These are phyloP conservation scores for Solanum pimpinellifolium DNA, from an alignment of 257 asterid genomes.

Conservation along the genomic window DNA sequence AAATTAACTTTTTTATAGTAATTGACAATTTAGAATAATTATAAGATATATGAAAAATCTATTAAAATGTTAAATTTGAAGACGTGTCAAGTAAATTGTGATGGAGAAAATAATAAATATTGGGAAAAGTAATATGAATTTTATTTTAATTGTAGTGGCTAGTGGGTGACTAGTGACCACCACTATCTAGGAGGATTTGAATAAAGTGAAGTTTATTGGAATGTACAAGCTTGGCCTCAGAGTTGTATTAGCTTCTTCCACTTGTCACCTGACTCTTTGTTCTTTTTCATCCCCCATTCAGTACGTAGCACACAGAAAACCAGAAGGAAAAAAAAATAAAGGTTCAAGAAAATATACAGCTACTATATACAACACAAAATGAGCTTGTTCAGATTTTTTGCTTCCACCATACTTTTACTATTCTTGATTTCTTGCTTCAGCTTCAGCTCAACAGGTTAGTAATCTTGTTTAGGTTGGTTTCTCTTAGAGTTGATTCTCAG, in stretches of 20 bases:
- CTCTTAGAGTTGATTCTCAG: not conserved
- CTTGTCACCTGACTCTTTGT: conserved; percentile 8
- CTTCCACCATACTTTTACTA: conserved; percentile 16
- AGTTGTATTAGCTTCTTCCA: conserved; percentile 7
- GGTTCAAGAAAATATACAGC: not conserved
- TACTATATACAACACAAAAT: conserved; percentile 13
- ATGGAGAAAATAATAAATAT: too few relatives aligned
- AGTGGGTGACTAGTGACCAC: not conserved
- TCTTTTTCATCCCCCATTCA: conserved; percentile 1
- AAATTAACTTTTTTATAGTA: too few relatives aligned
- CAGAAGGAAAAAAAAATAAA: not conserved
- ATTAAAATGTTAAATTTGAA: too few relatives aligned
- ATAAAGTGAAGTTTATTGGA: conserved; percentile 5
- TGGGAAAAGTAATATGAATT: not conserved
- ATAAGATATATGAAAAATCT: too few relatives aligned
- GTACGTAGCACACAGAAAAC: conserved; percentile 12
- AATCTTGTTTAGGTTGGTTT: not conserved
- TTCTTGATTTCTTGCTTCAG: conserved; percentile 41
- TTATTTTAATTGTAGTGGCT: not conserved
- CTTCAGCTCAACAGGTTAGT: conserved; percentile 48
- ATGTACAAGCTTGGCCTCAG: not conserved
- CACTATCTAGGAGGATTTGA: not conserved
- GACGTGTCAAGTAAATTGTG: not conserved
- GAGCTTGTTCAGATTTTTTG: conserved; percentile 23
- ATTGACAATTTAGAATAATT: not conserved